Evolutionary conservation across 768 basidiomycete genomes (phyloP), one percentile per base, ranked within the genome.

Genomic region (Lyophyllum decastes): DNA sequence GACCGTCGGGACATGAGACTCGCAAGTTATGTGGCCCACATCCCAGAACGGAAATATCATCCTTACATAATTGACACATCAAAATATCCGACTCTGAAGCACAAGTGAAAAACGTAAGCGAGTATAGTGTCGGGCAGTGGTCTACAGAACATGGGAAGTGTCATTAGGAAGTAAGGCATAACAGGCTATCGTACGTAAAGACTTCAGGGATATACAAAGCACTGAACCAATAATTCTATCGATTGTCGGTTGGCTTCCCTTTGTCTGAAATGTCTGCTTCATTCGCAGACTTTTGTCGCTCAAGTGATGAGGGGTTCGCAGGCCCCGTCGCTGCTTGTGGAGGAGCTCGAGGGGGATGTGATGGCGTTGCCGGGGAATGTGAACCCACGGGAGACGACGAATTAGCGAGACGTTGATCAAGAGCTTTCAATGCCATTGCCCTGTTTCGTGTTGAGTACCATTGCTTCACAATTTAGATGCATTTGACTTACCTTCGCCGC

Each of bases 391-490:
- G 77, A 33, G 82, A 76, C 46, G 80, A 75, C 19, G 82, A 80
- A 59, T 82, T 87, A 27, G 95, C 94, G 52, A 98, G 72, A 27
- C 95, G 84, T 66, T 97, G 95, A 65, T 99, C 97, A 34, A 99
- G 82, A 3, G 97, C 97, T 72, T 98, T 97, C 66, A 99, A 77
- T 27, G 97, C 97, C 79, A 99, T 85, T 1, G 95, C 94, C 64
- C 96, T 97, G 67, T 24, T 58, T 54, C 22, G 51, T n/a, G 61
- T 24, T 67, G 12, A 60, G 33, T 52, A 55, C 40, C 14, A 38
- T 21, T 7, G 22, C 6, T 34, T 19, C n/a, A 46, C 16, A 17
- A 35, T 51, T 38, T 22, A 16, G 34, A 24, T 19, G 35, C 16
- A 40, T 25, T 41, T 53, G 16, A 70, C 84, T 55, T 60, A 95